Conservation (phyloP, 192 early-diverging fungal genomes). For the Thoreauomyces humboldtii region DNA sequence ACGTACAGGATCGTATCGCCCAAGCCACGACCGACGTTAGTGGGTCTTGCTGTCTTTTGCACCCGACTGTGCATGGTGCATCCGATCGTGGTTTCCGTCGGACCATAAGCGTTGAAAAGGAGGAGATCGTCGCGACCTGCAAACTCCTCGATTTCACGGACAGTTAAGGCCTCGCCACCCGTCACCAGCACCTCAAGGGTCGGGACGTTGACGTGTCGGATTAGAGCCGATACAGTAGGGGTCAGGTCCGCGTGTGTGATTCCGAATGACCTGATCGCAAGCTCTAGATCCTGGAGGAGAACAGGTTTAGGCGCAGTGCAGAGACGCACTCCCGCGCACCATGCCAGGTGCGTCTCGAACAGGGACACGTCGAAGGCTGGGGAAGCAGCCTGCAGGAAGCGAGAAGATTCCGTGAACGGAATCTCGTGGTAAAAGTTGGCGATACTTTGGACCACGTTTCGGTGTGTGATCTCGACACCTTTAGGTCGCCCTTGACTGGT, state of each 20-base stretch:
- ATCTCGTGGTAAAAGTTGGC: conserved; percentile 4
- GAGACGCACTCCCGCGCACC: conserved; percentile 8
- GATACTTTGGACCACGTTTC: conserved; percentile 17
- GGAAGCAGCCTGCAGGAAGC: conserved; percentile 21
- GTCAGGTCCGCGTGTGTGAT: conserved; percentile 26
- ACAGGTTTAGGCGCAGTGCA: conserved; percentile 10
- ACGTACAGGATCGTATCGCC: conserved; percentile 6
- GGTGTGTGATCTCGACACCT: conserved; percentile 17
- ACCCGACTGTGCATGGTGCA: conserved; percentile 20
- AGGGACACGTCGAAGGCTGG: conserved; percentile 19
- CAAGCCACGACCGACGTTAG: conserved; percentile 18
- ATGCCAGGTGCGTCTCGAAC: conserved; percentile 21
- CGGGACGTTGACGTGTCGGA: conserved; percentile 9
- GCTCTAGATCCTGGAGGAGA: conserved; percentile 17
- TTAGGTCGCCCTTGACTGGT: conserved; percentile 31
- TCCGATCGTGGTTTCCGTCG: conserved; percentile 30
- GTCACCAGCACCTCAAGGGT: conserved; percentile 4
- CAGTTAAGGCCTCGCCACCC: conserved; percentile 24
- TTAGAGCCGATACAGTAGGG: conserved; percentile 3
- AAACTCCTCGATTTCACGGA: conserved; percentile 13
- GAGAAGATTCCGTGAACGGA: background rate
- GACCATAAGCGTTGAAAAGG: conserved; percentile 26
- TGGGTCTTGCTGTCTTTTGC: background rate
- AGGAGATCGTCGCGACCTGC: too few species aligned
- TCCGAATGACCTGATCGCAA: background rate